Base-by-base conservation (phyloP, 1,139 yeast species). In the Yarrowia galli region DNA sequence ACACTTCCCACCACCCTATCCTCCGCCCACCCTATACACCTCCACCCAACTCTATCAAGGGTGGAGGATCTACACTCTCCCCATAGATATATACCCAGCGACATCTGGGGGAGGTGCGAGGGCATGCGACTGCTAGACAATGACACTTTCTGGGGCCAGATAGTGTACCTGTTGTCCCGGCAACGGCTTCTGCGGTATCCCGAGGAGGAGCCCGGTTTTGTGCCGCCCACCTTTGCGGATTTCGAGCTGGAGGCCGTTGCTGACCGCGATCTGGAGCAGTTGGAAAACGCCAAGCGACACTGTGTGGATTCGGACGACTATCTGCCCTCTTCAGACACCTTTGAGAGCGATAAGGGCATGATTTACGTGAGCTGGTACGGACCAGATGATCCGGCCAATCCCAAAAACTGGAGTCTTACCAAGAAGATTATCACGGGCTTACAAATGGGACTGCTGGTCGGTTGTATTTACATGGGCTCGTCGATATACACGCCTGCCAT, bases 401-500 rank as follows among this genome's bases (percentile, higher is more conserved):
- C 91, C 1, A 74, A 76, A 53, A 87, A 87, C 74, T 87, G 89
- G 89, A 79, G 86, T 0, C 35, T 74, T 0, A 46, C 68, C 13
- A 77, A 77, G 60, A 85, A 84, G 73, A 65, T 77, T 0, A 67
- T 83, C 25, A 79, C 85, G 53, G 75, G 82, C 0, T 20, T 81
- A 9, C 77, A 82, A 69, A 78, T 85, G 38, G 80, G 82, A 63
- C 68, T 84, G 46, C 78, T 87, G 68, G 85, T 89, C 1, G 75
- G 81, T 4, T 79, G 84, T 5, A 87, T 86, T 3, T 87, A 87
- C 72, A 84, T 86, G 82, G 89, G 87, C 6, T 81, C 89, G 0
- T 86, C 90, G 0, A 83, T 86, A 32, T 86, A 84, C 72, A 83
- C 89, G 0, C 89, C 91, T 0, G 88, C 88, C 18, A 71, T 82